A percentile compares a stretch with the other conserved stretches of the same genome.
These are phyloP conservation scores for Colletotrichum lentis DNA, from an alignment of 2,329 filamentous ascomycete species.

Conservation along the genomic window DNA sequence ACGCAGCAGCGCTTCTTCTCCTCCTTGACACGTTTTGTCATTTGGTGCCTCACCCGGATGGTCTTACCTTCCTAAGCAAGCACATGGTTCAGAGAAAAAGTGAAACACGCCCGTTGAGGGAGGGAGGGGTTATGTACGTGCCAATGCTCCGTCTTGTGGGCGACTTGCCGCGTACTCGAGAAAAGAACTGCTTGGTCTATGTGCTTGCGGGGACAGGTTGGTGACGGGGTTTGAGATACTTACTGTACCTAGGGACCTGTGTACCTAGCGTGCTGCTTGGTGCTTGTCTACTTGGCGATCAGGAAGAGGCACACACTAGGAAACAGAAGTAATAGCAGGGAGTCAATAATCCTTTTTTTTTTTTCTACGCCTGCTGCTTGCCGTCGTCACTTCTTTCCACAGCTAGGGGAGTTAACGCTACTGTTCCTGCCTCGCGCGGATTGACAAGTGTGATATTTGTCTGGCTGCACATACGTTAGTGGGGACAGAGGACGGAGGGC, in stretches of 20 bases:
- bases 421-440: neutral
- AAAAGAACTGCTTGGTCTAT: neutral
- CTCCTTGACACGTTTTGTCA: neutral
- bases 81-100: neutral
- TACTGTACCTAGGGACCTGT: too few species aligned
- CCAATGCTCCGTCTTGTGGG: neutral
- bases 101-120: slow-evolving; percentile 18
- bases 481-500: neutral
- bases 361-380: slow-evolving; percentile 1
- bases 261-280: too few species aligned
- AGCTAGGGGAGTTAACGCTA: neutral
- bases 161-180: neutral
- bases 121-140: neutral
- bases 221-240: too few species aligned
- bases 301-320: neutral
- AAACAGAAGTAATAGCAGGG: neutral
- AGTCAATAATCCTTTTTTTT: neutral
- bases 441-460: slow-evolving; percentile 25
- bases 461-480: slow-evolving; percentile 13
- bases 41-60: neutral
- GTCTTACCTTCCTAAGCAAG: neutral
- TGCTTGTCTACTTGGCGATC: neutral
- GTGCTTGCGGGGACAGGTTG: too few species aligned
- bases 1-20: neutral
- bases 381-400: neutral